Evolutionary conservation across 768 basidiomycete genomes (phyloP), one percentile per base, ranked within the genome.

Genomic region (Trametes elegans): DNA sequence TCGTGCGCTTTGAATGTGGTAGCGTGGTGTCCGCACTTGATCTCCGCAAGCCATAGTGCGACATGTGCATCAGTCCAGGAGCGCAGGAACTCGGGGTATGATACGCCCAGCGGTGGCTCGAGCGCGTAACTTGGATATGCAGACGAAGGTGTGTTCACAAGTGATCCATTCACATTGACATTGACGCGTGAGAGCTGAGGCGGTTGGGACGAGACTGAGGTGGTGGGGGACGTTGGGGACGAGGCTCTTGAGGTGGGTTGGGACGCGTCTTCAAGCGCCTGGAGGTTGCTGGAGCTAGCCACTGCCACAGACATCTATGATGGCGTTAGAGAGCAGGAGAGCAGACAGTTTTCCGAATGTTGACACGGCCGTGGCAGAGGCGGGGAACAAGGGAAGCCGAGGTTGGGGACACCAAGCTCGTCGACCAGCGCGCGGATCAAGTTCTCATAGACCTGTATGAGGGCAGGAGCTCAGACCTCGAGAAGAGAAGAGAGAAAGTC

Each of bases 1-100:
- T 99, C 96, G 73, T 96, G 90, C 4, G 79, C 77, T 43, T 77
- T 81, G 74, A 99, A 99, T 0, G 79, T 75, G 7, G 76, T 70
- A 9, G 85, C 82, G 65, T 87, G 87, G 34, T 77, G 76, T 0
- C 73, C 79, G 64, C 93, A 93, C 64, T 83, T 88, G 63, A 89
- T 84, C 16, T 91, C 83, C 0, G 77, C 63, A 29, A 99, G 79
- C 90, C 95, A 99, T 42, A 76, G 75, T 2, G 85, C 79, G 52
- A 91, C 85, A 62, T 88, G 84, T 4, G 63, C 62, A 65, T 92
- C 90, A 0, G 77, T 69, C 90, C 90, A 92, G n/a, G 83, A 76
- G 19, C 77, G 78, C 48, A 90, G 74, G 62, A 80, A 85, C 35
- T 88, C 85, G 0, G 76, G 53, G 64, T 83, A 89, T 0, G 80